These are phyloP conservation scores for Paecilomyces fulvus DNA, from an alignment of 2,329 filamentous ascomycete genomes.

Conservation along the genomic window DNA sequence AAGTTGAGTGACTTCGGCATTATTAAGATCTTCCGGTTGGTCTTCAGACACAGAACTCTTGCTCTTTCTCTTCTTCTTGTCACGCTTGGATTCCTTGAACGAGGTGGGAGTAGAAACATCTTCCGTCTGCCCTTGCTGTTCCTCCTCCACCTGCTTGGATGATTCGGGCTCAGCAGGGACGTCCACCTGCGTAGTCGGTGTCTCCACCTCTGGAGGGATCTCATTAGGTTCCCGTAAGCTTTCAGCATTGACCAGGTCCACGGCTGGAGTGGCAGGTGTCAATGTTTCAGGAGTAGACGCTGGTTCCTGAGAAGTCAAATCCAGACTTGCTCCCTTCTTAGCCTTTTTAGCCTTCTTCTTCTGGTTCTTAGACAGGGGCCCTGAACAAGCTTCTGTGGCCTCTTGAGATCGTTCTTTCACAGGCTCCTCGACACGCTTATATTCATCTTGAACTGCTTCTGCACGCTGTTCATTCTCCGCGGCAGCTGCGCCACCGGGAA, in stretches of 20 bases:
- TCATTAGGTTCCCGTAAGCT: background rate
- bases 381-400: background rate
- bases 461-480: background rate
- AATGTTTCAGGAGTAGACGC: background rate
- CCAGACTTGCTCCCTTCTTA: constrained; percentile 6
- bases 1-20: background rate
- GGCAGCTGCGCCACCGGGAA: background rate
- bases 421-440: constrained; percentile 1
- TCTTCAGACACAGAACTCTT: background rate
- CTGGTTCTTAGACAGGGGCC: constrained; percentile 11
- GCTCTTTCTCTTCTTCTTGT: background rate
- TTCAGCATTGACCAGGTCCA: constrained; percentile 2
- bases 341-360: constrained; percentile 13
- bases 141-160: background rate
- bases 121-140: background rate
- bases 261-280: background rate
- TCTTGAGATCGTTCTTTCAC: constrained; percentile 1
- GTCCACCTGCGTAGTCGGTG: background rate
- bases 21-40: background rate
- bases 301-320: constrained; percentile 1
- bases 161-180: background rate
- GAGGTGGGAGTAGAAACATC: background rate
- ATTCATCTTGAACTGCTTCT: background rate
- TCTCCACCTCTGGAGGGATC: background rate
- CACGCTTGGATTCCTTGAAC: background rate